Conservation (phyloP, 2,329 filamentous ascomycete genomes). For the Fusarium devonianum region DNA sequence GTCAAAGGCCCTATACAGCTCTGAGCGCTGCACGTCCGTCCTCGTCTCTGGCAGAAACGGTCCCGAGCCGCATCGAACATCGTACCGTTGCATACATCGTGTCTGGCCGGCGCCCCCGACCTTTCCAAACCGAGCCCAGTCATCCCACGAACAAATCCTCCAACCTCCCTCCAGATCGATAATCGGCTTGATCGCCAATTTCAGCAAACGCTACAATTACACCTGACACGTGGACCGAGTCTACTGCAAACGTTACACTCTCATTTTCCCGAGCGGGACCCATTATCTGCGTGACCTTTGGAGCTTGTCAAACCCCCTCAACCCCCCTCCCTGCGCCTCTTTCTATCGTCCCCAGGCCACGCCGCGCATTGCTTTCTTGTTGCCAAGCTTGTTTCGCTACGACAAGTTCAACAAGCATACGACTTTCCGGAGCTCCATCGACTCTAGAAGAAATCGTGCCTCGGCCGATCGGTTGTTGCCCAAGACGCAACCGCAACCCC, state of each 20-base stretch:
- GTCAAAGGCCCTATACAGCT: conserved; percentile 2
- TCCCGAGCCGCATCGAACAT: conserved; percentile 9
- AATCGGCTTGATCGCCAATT: conserved; percentile 17
- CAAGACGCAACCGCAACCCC: conserved; percentile 31
- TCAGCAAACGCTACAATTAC: conserved; percentile 12
- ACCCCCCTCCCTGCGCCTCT: conserved; percentile 27
- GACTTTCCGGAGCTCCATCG: conserved; percentile 13
- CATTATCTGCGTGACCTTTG: conserved; percentile 32
- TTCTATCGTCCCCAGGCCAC: conserved; percentile 24
- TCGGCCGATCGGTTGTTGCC: conserved; percentile 33
- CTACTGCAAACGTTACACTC: conserved; percentile 22
- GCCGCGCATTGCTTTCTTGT: conserved; percentile 28
- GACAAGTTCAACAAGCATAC: conserved; percentile 2
- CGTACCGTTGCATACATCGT: conserved; percentile 19
- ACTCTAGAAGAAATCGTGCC: conserved; percentile 18
- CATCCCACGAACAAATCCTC: conserved; percentile 35
- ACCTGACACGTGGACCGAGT: conserved; percentile 7
- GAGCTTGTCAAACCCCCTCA: conserved; percentile 35
- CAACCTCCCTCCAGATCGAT: conserved; percentile 32
- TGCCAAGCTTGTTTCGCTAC: conserved; percentile 21
- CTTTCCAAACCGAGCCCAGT: conserved; percentile 29
- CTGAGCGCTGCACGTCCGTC: conserved; percentile 8
- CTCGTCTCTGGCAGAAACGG: conserved; percentile 5
- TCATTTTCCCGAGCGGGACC: conserved; percentile 19
- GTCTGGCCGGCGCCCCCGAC: conserved; percentile 35